Evolutionary conservation across 148 eudicot species (phyloP).

Genomic region (Spergularia bocconei): DNA sequence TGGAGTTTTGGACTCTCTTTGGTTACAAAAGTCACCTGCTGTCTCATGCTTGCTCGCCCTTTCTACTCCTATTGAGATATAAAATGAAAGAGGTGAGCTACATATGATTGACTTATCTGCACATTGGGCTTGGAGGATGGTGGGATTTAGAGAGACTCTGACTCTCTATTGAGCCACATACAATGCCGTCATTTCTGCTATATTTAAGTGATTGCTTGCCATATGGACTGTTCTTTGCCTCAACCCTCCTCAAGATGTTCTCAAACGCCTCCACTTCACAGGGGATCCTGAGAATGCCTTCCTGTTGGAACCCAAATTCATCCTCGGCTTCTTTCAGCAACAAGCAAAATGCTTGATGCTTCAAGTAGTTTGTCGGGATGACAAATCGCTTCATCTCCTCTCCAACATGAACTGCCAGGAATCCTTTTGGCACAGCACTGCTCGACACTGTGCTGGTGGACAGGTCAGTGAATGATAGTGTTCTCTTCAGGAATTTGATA

Average conservation of each 20-base stretch:
- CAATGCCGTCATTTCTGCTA: conserved; percentile 25
- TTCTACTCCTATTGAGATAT: conserved; percentile 14
- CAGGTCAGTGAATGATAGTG: conserved; percentile 26
- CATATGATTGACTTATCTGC: conserved; percentile 20
- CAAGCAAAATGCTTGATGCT: conserved; percentile 31
- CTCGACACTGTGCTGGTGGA: conserved; percentile 11
- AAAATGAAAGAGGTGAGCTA: conserved; percentile 7
- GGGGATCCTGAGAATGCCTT: conserved; percentile 37
- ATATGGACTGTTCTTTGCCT: conserved; percentile 11
- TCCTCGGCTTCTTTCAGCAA: conserved; percentile 40
- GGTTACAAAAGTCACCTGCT: background rate
- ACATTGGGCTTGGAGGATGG: conserved; percentile 33
- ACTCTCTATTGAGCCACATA: conserved; percentile 25
- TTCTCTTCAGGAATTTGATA: conserved; percentile 28
- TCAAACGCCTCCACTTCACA: conserved; percentile 37
- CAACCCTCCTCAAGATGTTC: conserved; percentile 17
- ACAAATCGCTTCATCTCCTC: conserved; percentile 41
- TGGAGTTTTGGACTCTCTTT: conserved; percentile 7
- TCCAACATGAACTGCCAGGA: conserved; percentile 36
- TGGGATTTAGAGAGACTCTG: conserved; percentile 17
- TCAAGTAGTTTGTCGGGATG: conserved; percentile 30
- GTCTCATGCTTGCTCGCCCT: background rate
- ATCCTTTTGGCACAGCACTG: conserved; percentile 33
- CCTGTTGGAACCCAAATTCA: conserved; percentile 40
- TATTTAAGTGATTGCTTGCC: conserved; percentile 1